These are phyloP conservation scores for Dimocarpus longan DNA, from an alignment of 345 rosid genomes.

Conservation along the genomic window DNA sequence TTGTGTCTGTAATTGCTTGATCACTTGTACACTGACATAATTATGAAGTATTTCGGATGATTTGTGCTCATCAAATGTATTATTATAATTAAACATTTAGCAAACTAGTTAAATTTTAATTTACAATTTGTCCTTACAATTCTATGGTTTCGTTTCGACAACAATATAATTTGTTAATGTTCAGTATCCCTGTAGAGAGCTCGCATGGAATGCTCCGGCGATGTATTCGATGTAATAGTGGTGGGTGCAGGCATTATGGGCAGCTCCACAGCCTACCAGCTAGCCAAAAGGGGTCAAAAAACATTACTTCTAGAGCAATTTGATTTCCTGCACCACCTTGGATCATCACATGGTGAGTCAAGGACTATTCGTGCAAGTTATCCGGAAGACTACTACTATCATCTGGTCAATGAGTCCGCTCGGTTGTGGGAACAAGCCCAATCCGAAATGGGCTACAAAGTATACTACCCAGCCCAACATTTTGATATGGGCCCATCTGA, in stretches of 20 bases:
- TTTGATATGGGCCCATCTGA: constrained; percentile 68
- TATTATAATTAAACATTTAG: too few relatives aligned
- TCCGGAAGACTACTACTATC: constrained; percentile 65
- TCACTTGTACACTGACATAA: too few relatives aligned
- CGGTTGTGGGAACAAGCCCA: constrained; percentile 72
- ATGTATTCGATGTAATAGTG: constrained; percentile 57
- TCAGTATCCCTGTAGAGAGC: too few relatives aligned
- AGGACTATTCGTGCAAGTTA: constrained; percentile 79
- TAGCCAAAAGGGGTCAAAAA: constrained; percentile 63
- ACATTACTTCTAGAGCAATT: constrained; percentile 78
- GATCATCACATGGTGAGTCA: constrained; percentile 99
- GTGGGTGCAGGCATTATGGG: constrained; percentile 91
- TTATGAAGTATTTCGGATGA: too few relatives aligned
- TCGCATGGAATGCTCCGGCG: constrained; percentile 44
- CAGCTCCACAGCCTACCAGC: constrained; percentile 74
- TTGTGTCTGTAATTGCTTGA: too few relatives aligned
- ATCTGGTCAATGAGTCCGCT: constrained; percentile 54
- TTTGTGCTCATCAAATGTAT: too few relatives aligned
- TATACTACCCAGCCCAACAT: constrained; percentile 61
- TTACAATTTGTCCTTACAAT: too few relatives aligned
- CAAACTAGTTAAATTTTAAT: too few relatives aligned
- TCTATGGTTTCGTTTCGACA: too few relatives aligned
- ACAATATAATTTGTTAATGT: too few relatives aligned
- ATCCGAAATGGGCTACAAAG: constrained; percentile 72
- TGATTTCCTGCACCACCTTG: constrained; percentile 88